phyloP scores from a whole-genome alignment of 2,329 filamentous ascomycete genomes.

The Monosporascus sp. region DNA sequence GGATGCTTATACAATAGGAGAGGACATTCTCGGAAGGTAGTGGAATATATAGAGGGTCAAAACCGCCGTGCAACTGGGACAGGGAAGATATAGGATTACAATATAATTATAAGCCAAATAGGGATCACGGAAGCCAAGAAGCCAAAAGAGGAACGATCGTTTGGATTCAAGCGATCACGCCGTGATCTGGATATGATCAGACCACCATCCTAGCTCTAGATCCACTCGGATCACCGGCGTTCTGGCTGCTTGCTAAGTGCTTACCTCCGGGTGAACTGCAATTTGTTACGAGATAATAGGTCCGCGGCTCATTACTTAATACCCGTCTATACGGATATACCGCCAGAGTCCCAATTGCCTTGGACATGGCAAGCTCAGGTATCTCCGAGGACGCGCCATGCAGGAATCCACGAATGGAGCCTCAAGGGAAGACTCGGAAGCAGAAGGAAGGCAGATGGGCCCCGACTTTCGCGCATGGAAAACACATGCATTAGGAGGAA shows the following conservation, averaged over 20 bases:
- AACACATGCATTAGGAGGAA: too few species aligned
- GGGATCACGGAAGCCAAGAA: not conserved
- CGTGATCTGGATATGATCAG: not conserved
- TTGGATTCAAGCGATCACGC: not conserved
- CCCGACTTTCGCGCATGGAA: too few species aligned
- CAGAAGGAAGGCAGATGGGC: too few species aligned
- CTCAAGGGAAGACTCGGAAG: too few species aligned
- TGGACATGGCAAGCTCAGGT: too few species aligned
- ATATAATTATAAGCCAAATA: not conserved
- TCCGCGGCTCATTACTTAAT: not conserved
- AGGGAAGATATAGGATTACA: not conserved
- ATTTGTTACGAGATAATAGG: not conserved
- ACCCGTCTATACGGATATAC: not conserved
- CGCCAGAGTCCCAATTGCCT: too few species aligned
- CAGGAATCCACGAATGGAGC: too few species aligned
- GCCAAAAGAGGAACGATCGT: not conserved
- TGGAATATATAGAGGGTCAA: not conserved
- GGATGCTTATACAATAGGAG: not conserved
- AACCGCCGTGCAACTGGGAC: not conserved
- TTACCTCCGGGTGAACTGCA: too few species aligned
- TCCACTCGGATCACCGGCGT: constrained; percentile 1
- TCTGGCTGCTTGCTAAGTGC: not conserved
- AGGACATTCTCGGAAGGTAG: not conserved
- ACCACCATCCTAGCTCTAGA: not conserved
- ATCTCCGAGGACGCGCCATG: not conserved